Evolutionary conservation across 352 stramenopile genomes (phyloP), one percentile per base, ranked within the genome.

Genomic region (Aphanomyces cochlioides): DNA sequence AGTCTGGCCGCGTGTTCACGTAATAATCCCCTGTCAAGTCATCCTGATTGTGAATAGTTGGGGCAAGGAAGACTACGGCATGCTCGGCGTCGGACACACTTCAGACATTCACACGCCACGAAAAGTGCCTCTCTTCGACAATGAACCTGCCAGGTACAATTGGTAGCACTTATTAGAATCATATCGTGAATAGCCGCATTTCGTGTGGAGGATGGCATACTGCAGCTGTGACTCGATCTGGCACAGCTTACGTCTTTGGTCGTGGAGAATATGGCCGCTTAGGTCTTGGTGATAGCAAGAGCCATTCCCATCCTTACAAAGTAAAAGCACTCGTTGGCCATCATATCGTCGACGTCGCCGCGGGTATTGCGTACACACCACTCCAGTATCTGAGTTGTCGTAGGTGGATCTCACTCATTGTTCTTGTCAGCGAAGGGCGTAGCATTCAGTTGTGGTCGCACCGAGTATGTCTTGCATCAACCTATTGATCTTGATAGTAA

Each of bases 31-130:
- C n/a, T 37, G 13, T 28, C 41, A 47, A 12, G 5, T 5, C 12
- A 56, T 34, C 34, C 39, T 68, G n/a, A 43, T 67, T 15, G 2
- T 4, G 3, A 17, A 4, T 72, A 66, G 66, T 5, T 94, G 86
- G 86, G 83, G 83, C 57, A 93, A 94, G 76, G 86, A 94, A 60
- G 88, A 96, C 74, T 92, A 92, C 64, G 88, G 88, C 45, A 93
- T 95, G 87, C 83, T 95, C 17, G 86, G 86, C 19, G 72, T 90
- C 28, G 87, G 88, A 7, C 85, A 93, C 69, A 87, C 83, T 7
- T 81, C 81, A 3, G 86, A 94, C 69, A 73, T 88, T 58, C 78
- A 92, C 71, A 79, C 48, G 6, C 86, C 86, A 5, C 79, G 78
- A 41, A 78, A 76, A 6, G 74, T 94, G 59, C 72, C 78, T 53